Evolutionary conservation across 768 basidiomycete species (phyloP), one percentile per base, ranked within the genome.

Genomic region (Strobilomyces confusus): DNA sequence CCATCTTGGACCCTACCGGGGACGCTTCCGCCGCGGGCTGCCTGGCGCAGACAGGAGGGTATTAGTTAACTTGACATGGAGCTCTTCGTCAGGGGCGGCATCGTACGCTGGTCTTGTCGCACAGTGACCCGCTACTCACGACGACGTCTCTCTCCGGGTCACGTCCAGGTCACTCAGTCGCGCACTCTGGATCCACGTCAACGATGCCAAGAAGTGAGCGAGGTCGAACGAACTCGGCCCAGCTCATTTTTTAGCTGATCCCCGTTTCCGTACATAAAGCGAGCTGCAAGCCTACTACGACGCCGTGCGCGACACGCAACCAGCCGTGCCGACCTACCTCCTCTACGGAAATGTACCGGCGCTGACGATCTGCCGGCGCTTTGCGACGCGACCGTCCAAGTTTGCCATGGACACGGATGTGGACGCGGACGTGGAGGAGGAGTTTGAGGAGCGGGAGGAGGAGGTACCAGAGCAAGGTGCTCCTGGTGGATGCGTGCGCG

Each of bases 91-190:
- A 70, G 73, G 6, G 72, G 72, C 55, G 75, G 66, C 54, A 69
- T 79, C 29, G 78, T 80, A 60, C 17, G 74, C 56, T 29, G 34
- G n/a, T 30, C 56, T 20, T 11, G n/a, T 12, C 34, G 22, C 23
- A 9, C 9, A 1, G 33, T 26, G 32, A n/a, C 19, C 9, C 43
- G 53, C 9, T 54, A 46, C 26, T 45, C 3, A 32, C 9, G 14
- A 2, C 25, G 44, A n/a, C n/a, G n/a, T n/a, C n/a, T 29, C 34
- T 47, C 29, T 43, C 32, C 54, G 92, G 89, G 87, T 92, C 53
- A 92, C 90, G 4, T 92, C 81, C 67, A 80, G 89, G 34, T 83
- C 81, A 4, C 75, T 92, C 45, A 91, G 90, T 60, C 79, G 87
- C 57, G 80, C 80, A 37, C 75, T 89, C 41, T 75, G 75, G 0